Percentiles rank a stretch among this genome's conserved stretches.
These are phyloP conservation scores for Yarrowia sp. DNA, from an alignment of 805 yeast genomes.

Conservation along the genomic window DNA sequence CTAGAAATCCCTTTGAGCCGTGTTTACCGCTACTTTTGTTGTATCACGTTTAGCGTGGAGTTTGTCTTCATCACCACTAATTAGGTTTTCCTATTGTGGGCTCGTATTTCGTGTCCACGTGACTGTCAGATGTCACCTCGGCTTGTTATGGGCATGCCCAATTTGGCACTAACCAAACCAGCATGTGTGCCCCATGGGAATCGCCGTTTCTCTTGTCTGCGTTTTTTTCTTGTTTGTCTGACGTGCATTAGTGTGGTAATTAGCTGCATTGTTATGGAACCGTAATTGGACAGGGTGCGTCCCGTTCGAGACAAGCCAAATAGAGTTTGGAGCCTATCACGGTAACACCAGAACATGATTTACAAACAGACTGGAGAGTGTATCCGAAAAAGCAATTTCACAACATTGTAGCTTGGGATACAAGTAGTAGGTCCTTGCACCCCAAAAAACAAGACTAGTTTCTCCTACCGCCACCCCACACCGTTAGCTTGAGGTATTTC, in stretches of 20 bases:
- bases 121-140: too few species aligned
- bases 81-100: too few species aligned
- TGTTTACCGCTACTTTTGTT: too few species aligned
- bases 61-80: too few species aligned
- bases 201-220: not conserved
- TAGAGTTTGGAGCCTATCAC: not conserved
- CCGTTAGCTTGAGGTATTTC: not conserved
- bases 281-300: not conserved
- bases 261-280: constrained; percentile 12
- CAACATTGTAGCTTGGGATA: not conserved
- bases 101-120: too few species aligned
- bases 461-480: not conserved
- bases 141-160: too few species aligned
- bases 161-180: too few species aligned
- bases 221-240: not conserved
- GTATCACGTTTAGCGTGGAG: too few species aligned
- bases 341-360: not conserved
- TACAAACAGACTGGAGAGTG: not conserved
- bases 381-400: not conserved
- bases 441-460: not conserved
- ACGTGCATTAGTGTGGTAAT: not conserved
- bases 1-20: too few species aligned
- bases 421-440: too few species aligned
- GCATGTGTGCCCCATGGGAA: too few species aligned
- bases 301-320: not conserved